Conservation (phyloP, 75 land plant species). For the Gnetum montanum region DNA sequence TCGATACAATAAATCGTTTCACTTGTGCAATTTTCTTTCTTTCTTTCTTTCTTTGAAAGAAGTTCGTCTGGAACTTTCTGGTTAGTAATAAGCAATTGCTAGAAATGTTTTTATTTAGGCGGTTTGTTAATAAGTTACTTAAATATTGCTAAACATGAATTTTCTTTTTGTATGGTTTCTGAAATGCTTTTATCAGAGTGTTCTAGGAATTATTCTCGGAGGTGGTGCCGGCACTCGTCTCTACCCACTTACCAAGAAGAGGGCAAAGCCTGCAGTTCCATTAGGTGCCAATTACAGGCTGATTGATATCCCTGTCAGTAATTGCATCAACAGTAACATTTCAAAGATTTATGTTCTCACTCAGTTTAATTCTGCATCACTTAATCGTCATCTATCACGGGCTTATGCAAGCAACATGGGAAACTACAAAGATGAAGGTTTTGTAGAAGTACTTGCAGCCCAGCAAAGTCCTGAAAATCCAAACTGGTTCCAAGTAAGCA, state of each 20-base stretch:
- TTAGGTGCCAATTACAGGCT: conserved; percentile 97
- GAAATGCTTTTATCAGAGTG: too few species aligned
- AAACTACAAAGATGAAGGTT: conserved; percentile 97
- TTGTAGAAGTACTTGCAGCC: conserved; percentile 99
- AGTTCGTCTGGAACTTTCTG: not conserved
- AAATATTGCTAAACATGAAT: not conserved
- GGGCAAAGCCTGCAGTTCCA: conserved; percentile 99
- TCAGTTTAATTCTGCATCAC: conserved; percentile 96
- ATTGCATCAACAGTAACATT: conserved; percentile 95
- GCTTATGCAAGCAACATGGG: conserved; percentile 99
- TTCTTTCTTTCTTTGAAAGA: not conserved
- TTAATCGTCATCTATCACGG: conserved; percentile 93
- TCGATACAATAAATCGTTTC: too few species aligned
- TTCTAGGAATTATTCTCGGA: conserved; percentile 91
- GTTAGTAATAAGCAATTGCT: too few species aligned
- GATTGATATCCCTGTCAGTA: conserved; percentile 98
- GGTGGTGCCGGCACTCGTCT: conserved; percentile 99
- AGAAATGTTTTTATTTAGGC: too few species aligned
- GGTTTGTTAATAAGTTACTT: not conserved
- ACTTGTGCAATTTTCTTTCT: too few species aligned
- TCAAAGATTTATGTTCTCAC: conserved; percentile 96
- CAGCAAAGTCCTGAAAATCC: conserved; percentile 99
- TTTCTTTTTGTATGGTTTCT: too few species aligned
- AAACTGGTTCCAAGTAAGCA: conserved; percentile 93
- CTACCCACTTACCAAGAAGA: conserved; percentile 95